A percentile compares a stretch with the other conserved stretches of the same genome.
phyloP scores from a whole-genome alignment of 257 asterid species.

The Ilex asprella region DNA sequence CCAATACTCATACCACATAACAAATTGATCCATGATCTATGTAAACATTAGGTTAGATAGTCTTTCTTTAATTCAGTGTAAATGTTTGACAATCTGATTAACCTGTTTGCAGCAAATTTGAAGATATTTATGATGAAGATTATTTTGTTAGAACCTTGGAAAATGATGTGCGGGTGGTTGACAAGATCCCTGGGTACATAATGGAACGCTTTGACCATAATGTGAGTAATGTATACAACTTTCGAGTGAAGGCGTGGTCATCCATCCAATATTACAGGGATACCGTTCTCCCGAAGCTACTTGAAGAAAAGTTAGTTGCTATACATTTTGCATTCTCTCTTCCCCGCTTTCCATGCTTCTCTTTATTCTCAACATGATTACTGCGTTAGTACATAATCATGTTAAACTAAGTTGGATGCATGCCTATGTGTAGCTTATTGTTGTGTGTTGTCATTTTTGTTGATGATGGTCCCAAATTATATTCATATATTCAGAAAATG shows the following conservation, averaged over 20 bases:
- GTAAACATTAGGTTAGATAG: too few species aligned
- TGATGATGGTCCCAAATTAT: too few species aligned
- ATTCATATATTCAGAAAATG: too few species aligned
- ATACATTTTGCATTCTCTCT: conserved; percentile 14
- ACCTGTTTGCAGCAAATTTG: conserved; percentile 69
- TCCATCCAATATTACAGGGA: conserved; percentile 67
- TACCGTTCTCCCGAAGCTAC: conserved; percentile 83
- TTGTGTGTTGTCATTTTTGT: too few species aligned
- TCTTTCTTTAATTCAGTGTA: too few species aligned
- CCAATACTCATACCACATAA: too few species aligned
- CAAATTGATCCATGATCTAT: too few species aligned
- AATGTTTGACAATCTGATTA: too few species aligned
- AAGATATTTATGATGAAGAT: conserved; percentile 87
- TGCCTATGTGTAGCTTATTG: too few species aligned
- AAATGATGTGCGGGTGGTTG: conserved; percentile 76
- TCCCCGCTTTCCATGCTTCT: conserved; percentile 4
- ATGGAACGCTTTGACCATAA: conserved; percentile 90
- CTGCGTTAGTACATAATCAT: too few species aligned
- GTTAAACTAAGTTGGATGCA: too few species aligned
- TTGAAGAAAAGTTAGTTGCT: conserved; percentile 82
- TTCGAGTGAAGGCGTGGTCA: conserved; percentile 95
- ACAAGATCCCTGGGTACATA: conserved; percentile 56
- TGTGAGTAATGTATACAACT: conserved; percentile 86
- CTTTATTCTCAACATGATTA: neutral
- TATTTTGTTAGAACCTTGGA: conserved; percentile 64